Evolutionary conservation across 228 moss, liverwort and hornwort genomes (phyloP), one percentile per base, ranked within the genome.

Genomic region (Sphagnum magellanicum): DNA sequence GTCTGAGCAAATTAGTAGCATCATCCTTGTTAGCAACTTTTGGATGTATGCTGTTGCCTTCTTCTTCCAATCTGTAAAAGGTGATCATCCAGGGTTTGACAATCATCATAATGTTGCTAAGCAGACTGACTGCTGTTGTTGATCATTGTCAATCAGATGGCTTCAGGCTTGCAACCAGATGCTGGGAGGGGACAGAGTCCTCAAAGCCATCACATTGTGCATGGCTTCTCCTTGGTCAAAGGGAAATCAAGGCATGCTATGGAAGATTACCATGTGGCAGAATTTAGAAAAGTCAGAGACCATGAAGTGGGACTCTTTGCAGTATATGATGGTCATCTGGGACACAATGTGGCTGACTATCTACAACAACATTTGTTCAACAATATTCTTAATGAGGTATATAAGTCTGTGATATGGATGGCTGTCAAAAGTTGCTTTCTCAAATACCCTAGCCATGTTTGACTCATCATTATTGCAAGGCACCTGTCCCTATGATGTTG

Each of bases 191-290:
- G 87, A 51, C 83, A 87, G 68, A 82, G 83, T 49, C 87, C 78
- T 64, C 75, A 76, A 69, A 55, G 55, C 55, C 58, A 78, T 57
- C 84, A 80, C 67, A 72, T 92, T 76, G 76, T 75, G 48, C 90
- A 87, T 81, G 97, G 97, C 77, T 85, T 83, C 76, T 75, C 84
- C 66, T 67, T 92, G 80, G 90, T 98, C 76, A 98, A 98, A 81
- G 97, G 97, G 71, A 92, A 92, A 72, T 92, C 92, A 59, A 89
- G 91, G 78, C 97, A 98, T 76, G 85, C 90, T 47, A 98, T 98
- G 97, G 97, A 98, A 78, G 97, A 98, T 79, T 93, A 87, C 67
- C 58, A 60, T 66, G 97, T 98, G 70, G 90, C 97, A 0, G 97
- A 98, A 74, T 57, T 82, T 57, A 90, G 52, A 79, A 88, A 72